Evolutionary conservation across 1,139 yeast genomes (phyloP), one percentile per base, ranked within the genome.

Genomic region (Suhomyces bribrorum): DNA sequence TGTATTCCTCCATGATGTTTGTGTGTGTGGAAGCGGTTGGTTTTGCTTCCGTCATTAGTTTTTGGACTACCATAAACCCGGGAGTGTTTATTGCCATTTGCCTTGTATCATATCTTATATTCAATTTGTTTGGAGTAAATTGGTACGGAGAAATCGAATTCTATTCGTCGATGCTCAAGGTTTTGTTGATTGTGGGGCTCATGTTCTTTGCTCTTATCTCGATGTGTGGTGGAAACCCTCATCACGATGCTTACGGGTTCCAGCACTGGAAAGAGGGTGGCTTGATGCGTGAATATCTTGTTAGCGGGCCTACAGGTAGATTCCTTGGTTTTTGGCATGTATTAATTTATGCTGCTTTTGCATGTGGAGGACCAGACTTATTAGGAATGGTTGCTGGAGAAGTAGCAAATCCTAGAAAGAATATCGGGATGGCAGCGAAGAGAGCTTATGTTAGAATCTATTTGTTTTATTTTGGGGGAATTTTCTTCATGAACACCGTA

Each of bases 361-460:
- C 69, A 18, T 73, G 73, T 45, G 66, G 71, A 12, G 78, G 78
- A 2, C 67, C 75, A 3, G 70, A 72, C 44, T 47, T 64, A 32
- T 53, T 66, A 40, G 66, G 61, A 5, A 50, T 64, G 56, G 55
- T 64, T 37, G 54, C 69, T 9, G 60, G 66, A 28, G 73, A 67
- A 49, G 58, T 65, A 17, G 37, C 52, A 16, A 51, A 56, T 33
- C 72, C 72, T 9, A 52, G 73, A 37, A 62, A 54, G 31, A 57
- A 52, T 23, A 61, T 67, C 23, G 63, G 66, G 0, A 44, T 56
- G 45, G 70, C 69, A 8, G 67, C 68, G 24, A 60, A 53, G 45
- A 57, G 69, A 46, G 57, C 68, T 2, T 66, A 64, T 45, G 53
- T 64, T 34, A 47, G 73, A 36, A 58, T 65, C 38, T 60, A 57